Conservation (phyloP, 208 protist genomes). For the Tritrichomonas foetus region DNA sequence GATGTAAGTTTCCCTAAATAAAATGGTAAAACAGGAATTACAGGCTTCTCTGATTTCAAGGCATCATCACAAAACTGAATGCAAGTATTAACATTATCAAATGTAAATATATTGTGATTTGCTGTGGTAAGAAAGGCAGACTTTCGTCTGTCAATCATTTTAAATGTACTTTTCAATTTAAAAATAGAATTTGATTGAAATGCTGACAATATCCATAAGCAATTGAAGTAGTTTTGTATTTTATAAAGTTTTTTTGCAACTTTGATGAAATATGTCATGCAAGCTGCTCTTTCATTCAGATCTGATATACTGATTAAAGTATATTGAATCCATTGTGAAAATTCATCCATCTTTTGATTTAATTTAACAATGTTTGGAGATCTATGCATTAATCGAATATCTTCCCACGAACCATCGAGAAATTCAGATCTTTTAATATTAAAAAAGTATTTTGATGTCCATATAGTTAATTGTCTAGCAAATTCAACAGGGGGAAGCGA, state of each 20-base stretch:
- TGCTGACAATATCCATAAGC: background rate
- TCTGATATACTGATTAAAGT: background rate
- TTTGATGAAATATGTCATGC: background rate
- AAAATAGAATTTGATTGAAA: background rate
- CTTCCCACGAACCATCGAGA: background rate
- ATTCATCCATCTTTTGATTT: background rate
- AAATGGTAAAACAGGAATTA: background rate
- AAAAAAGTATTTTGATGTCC: background rate
- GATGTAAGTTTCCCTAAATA: background rate
- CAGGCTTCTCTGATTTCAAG: background rate
- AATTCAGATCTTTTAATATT: background rate
- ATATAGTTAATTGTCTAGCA: background rate
- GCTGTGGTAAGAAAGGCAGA: no score
- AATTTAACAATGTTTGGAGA: background rate
- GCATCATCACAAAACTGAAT: background rate
- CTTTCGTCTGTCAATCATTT: background rate
- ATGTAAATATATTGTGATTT: background rate
- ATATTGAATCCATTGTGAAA: background rate
- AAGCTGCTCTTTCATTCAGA: background rate
- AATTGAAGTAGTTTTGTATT: background rate
- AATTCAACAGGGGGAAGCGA: background rate
- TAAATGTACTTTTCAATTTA: background rate
- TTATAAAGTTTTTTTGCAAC: background rate
- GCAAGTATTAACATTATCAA: no score
- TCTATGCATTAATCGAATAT: no score